phyloP scores from a whole-genome alignment of 371 early-diverging fungal genomes.

The Mortierella sp. region DNA sequence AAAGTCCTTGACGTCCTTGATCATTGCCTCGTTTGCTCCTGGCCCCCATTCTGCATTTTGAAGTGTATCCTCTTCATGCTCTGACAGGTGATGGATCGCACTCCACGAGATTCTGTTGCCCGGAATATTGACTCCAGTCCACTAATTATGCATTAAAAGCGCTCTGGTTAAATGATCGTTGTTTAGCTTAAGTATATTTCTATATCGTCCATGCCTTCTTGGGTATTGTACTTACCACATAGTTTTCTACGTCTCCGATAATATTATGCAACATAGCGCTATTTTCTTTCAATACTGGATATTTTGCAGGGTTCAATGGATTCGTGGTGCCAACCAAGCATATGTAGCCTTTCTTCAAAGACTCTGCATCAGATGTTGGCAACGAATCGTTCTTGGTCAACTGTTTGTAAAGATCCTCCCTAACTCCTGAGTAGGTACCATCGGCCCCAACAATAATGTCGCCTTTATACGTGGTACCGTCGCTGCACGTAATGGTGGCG shows the following conservation, averaged over 20 bases:
- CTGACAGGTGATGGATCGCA: slow-evolving; percentile 3
- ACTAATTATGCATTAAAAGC: slow-evolving; percentile 3
- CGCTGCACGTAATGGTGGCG: slow-evolving; percentile 1
- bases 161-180: background rate
- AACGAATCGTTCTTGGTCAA: background rate
- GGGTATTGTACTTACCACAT: background rate
- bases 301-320: slow-evolving; percentile 23
- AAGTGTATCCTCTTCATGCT: slow-evolving; percentile 9
- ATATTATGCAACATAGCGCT: background rate
- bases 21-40: slow-evolving; percentile 16
- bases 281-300: slow-evolving; percentile 9
- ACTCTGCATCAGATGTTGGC: slow-evolving; percentile 8
- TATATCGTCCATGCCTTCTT: background rate
- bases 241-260: slow-evolving; percentile 6
- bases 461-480: background rate
- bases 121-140: slow-evolving; percentile 22
- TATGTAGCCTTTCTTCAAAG: slow-evolving; percentile 6
- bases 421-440: slow-evolving; percentile 16
- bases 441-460: slow-evolving; percentile 8
- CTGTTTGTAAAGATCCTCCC: slow-evolving; percentile 13
- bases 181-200: background rate
- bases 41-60: slow-evolving; percentile 28
- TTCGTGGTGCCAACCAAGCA: slow-evolving; percentile 29
- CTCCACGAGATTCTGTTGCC: slow-evolving; percentile 24
- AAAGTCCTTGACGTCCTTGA: slow-evolving; percentile 20